phyloP scores from a whole-genome alignment of 352 stramenopile genomes.

The Bremia lactucae region DNA sequence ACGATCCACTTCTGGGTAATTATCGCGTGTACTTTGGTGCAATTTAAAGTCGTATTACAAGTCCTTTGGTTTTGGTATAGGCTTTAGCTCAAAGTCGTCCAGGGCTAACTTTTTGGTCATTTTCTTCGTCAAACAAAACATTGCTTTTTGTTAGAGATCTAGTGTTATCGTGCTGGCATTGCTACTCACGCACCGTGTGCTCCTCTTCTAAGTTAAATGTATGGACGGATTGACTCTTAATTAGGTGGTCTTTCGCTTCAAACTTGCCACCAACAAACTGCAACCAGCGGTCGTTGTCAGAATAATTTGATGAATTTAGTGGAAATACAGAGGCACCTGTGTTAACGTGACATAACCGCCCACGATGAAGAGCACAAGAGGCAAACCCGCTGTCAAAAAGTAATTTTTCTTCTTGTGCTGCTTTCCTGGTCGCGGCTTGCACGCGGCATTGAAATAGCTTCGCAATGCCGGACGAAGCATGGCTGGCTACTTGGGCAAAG shows the following conservation, averaged over 20 bases:
- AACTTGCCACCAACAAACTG: slow-evolving; percentile 80
- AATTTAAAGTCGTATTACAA: slow-evolving; percentile 2
- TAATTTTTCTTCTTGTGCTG: slow-evolving; percentile 43
- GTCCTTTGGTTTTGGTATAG: slow-evolving; percentile 52
- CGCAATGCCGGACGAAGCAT: slow-evolving; percentile 23
- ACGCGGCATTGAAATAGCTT: slow-evolving; percentile 13
- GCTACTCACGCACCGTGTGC: slow-evolving; percentile 47
- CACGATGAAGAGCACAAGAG: slow-evolving; percentile 75
- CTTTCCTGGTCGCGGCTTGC: slow-evolving; percentile 21
- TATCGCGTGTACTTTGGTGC: too few species aligned
- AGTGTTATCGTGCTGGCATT: background rate
- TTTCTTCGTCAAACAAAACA: slow-evolving; percentile 35
- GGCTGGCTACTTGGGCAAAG: too few species aligned
- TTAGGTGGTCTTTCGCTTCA: slow-evolving; percentile 61
- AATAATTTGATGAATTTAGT: background rate
- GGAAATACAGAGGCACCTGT: slow-evolving; percentile 27
- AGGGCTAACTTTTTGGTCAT: slow-evolving; percentile 76
- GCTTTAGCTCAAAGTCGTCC: slow-evolving; percentile 82
- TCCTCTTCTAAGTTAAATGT: slow-evolving; percentile 80
- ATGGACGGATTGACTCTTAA: slow-evolving; percentile 77
- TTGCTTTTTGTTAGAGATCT: background rate
- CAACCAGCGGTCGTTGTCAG: background rate
- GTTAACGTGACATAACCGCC: slow-evolving; percentile 65
- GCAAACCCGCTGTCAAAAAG: slow-evolving; percentile 61
- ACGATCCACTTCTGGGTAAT: too few species aligned